Evolutionary conservation across 345 rosid species (phyloP), one percentile per base, ranked within the genome.

Genomic region (Eucalyptus sp.): DNA sequence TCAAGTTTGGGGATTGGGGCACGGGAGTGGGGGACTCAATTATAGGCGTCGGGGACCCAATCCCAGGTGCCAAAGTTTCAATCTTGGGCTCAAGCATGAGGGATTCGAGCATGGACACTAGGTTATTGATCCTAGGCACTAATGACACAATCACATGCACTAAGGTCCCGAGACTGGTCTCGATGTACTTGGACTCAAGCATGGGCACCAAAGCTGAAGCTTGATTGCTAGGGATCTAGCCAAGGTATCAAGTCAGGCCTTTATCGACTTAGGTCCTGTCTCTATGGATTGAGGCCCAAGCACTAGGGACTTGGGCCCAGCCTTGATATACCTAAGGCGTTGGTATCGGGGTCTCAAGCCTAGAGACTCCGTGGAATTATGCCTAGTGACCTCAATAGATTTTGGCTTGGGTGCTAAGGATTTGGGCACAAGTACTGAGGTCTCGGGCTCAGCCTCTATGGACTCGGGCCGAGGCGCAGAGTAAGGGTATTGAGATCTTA

Each of bases 401-500:
- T 25, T 25, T 9, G 29, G 62, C 62, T 56, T 56, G 13, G 29
- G 13, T 25, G 5, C 29, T 56, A 56, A 56, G 62, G 29, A 56
- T 24, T 56, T 56, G 62, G 62, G 29, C 62, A 24, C 62, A 25
- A 9, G 13, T 25, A 24, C 0, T 56, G 0, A 3, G 62, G 62
- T 56, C 62, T 24, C 2, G 0, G 3, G 12, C 62, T 56, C 13
- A 56, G 0, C 29, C 1, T 56, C 62, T 56, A 10, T 22, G 62
- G 0, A 56, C 29, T 56, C 29, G 13, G 2, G 62, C 0, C 0
- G 0, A 24, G 62, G 13, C 2, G 2, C 5, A 4, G 0, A 22
- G 29, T 25, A 56, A 56, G 29, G 29, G 6, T 56, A 56, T 24
- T 1, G 5, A 10, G 29, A 56, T 56, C 62, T 56, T 56, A 56